These are phyloP conservation scores for Paramecium bursaria DNA, from an alignment of 73 alveolate species.

Conservation along the genomic window DNA sequence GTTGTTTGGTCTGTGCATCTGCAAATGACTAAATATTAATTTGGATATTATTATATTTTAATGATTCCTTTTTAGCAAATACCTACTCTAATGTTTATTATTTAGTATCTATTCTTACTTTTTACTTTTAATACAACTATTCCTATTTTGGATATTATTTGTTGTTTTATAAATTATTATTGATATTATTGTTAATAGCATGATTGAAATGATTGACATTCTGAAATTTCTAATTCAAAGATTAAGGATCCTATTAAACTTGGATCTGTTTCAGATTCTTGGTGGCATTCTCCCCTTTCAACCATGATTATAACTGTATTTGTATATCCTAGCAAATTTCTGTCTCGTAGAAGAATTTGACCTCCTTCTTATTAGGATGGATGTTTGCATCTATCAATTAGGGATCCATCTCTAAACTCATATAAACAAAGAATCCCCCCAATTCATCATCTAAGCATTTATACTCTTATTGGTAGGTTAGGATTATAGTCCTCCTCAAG, in stretches of 20 bases:
- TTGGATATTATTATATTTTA: slow-evolving; percentile 7
- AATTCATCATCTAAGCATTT: slow-evolving; percentile 59
- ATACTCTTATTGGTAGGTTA: slow-evolving; percentile 68
- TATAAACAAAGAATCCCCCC: slow-evolving; percentile 79
- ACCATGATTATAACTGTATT: slow-evolving; percentile 53
- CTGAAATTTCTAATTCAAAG: background rate
- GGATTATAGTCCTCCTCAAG: slow-evolving; percentile 73
- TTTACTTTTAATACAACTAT: slow-evolving; percentile 27
- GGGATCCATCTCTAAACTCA: slow-evolving; percentile 76
- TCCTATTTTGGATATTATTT: background rate
- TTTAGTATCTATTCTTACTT: slow-evolving; percentile 15
- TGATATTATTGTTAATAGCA: background rate
- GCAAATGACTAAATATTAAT: background rate
- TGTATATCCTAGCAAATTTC: slow-evolving; percentile 73
- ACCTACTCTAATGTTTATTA: background rate
- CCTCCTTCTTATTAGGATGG: slow-evolving; percentile 89
- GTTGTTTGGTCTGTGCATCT: background rate
- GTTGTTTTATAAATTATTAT: background rate
- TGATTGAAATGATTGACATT: background rate
- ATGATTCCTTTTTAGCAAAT: background rate
- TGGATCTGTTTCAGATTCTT: background rate
- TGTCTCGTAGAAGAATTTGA: slow-evolving; percentile 78
- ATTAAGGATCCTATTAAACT: background rate
- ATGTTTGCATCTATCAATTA: slow-evolving; percentile 85
- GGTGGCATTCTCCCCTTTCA: background rate